Conservation (phyloP, 352 stramenopile genomes). For the Proteromonas lacertae region DNA sequence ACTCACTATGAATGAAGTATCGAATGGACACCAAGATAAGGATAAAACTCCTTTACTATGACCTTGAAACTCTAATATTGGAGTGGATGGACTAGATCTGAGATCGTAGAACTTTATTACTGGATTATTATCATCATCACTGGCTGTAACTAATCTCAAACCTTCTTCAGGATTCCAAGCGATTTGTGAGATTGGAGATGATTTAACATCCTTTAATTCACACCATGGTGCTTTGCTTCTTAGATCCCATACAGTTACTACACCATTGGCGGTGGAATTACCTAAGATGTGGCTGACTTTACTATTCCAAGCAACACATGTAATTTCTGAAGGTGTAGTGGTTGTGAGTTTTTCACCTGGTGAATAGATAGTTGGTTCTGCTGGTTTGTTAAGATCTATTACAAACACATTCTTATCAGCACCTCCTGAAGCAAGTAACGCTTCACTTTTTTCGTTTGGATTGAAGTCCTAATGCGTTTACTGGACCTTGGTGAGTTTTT, state of each 20-base stretch:
- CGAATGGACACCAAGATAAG: conserved; percentile 66
- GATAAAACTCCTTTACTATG: conserved; percentile 74
- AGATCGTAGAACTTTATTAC: conserved; percentile 90
- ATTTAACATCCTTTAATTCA: conserved; percentile 50
- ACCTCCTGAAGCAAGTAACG: conserved; percentile 60
- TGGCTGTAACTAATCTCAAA: conserved; percentile 76
- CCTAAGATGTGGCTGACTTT: conserved; percentile 77
- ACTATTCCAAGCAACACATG: conserved; percentile 73
- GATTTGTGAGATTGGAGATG: conserved; percentile 49
- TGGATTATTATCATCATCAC: conserved; percentile 61
- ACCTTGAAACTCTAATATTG: conserved; percentile 62
- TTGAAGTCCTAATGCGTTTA: conserved; percentile 80
- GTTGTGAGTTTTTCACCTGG: conserved; percentile 20
- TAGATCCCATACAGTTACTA: conserved; percentile 79
- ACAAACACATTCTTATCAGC: conserved; percentile 69
- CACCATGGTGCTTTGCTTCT: conserved; percentile 91
- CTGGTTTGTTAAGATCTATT: conserved; percentile 52
- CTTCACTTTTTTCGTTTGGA: conserved; percentile 45
- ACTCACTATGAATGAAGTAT: conserved; percentile 30
- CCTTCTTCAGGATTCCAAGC: conserved; percentile 87
- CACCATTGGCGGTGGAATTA: conserved; percentile 58
- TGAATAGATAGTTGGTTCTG: conserved; percentile 43
- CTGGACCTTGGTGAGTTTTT: conserved; percentile 13
- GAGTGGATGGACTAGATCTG: conserved; percentile 75
- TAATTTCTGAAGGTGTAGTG: too few relatives aligned